These are phyloP conservation scores for Fonsecaea pugnacius DNA, from an alignment of 2,329 filamentous ascomycete species.

Conservation along the genomic window DNA sequence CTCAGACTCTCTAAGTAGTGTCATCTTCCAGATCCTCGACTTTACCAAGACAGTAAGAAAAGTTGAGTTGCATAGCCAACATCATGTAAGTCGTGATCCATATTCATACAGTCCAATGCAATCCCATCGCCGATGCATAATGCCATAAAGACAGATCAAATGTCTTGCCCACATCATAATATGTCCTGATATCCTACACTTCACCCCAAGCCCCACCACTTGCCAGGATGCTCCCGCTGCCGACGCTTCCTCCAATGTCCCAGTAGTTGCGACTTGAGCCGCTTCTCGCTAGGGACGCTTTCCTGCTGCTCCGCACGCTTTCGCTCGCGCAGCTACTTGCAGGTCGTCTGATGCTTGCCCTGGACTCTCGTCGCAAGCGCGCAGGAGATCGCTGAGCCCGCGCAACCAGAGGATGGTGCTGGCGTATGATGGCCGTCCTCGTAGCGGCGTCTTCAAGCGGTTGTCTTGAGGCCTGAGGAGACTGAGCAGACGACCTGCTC, in stretches of 20 bases:
- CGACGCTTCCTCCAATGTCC: conserved; percentile 82
- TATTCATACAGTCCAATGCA: conserved; percentile 31
- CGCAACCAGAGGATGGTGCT: conserved; percentile 82
- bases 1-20: conserved; percentile 1
- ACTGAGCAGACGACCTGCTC: conserved; percentile 46
- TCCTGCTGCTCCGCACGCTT: conserved; percentile 75
- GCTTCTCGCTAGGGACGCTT: conserved; percentile 58
- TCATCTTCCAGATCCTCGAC: conserved; percentile 1
- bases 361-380: conserved; percentile 38
- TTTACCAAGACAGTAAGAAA: not conserved
- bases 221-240: conserved; percentile 71
- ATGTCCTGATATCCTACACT: conserved; percentile 51
- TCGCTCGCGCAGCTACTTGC: conserved; percentile 82
- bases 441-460: conserved; percentile 66
- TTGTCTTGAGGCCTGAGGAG: conserved; percentile 52
- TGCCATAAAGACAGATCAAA: conserved; percentile 9
- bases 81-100: conserved; percentile 24
- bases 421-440: conserved; percentile 80
- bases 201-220: conserved; percentile 79
- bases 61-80: conserved; percentile 8
- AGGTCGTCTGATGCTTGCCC: conserved; percentile 54
- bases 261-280: conserved; percentile 84
- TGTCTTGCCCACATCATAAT: conserved; percentile 2
- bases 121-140: conserved; percentile 7
- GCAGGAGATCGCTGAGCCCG: conserved; percentile 61